Percentiles rank a stretch among this genome's conserved stretches.
phyloP scores from a whole-genome alignment of 176 grass and related monocot genomes.

The Musa beccarii region DNA sequence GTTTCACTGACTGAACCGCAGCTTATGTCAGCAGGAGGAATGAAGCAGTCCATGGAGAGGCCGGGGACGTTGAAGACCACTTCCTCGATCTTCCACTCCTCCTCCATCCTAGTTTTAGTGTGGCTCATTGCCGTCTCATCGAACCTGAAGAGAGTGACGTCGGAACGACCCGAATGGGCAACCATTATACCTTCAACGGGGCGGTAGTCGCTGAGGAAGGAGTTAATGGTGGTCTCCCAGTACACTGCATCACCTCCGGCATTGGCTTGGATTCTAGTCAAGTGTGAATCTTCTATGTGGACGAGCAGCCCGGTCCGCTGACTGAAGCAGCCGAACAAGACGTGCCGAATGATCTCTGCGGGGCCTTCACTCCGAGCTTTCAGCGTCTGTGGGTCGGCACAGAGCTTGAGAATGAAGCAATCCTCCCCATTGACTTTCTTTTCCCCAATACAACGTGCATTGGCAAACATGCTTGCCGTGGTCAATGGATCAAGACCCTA shows the following conservation, averaged over 20 bases:
- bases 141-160: constrained; percentile 79
- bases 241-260: constrained; percentile 68
- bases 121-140: constrained; percentile 91
- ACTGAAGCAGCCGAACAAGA: constrained; percentile 89
- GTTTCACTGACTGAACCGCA: constrained; percentile 44
- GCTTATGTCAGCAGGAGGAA: constrained; percentile 80
- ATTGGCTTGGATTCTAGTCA: constrained; percentile 75
- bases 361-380: constrained; percentile 80
- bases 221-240: constrained; percentile 92
- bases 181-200: constrained; percentile 80
- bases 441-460: constrained; percentile 87
- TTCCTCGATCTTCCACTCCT: constrained; percentile 92
- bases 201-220: constrained; percentile 64
- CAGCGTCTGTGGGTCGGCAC: constrained; percentile 51
- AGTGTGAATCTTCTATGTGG: constrained; percentile 87
- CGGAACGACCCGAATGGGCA: constrained; percentile 62
- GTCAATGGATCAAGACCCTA: constrained; percentile 87
- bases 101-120: constrained; percentile 93
- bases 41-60: constrained; percentile 84
- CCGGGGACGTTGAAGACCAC: constrained; percentile 90
- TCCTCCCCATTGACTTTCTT: constrained; percentile 90
- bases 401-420: constrained; percentile 94
- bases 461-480: constrained; percentile 56
- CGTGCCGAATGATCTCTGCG: constrained; percentile 91
- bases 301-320: constrained; percentile 76